phyloP scores from a whole-genome alignment of 306 rosid species.

The Castanea crenata region DNA sequence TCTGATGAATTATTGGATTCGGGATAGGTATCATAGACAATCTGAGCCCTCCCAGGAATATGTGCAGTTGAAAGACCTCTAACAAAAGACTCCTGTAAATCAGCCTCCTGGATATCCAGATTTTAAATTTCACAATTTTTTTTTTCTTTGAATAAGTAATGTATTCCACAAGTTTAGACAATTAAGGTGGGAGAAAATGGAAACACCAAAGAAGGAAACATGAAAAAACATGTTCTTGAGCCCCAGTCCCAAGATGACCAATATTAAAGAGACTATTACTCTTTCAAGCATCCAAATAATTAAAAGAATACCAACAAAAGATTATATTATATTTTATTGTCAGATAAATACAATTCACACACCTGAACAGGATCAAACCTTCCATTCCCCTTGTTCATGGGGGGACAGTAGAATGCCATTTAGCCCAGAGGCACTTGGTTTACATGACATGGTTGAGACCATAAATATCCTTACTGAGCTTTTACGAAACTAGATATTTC shows the following conservation, averaged over 20 bases:
- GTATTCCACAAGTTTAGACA: background rate
- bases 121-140: background rate
- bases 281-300: background rate
- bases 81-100: conserved; percentile 55
- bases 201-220: background rate
- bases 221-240: background rate
- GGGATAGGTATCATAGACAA: conserved; percentile 40
- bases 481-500: background rate
- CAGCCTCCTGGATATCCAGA: conserved; percentile 37
- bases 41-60: conserved; percentile 72
- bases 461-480: background rate
- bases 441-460: background rate
- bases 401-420: background rate
- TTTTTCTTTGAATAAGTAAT: too few relatives aligned
- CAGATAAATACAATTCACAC: background rate
- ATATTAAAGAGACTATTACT: background rate
- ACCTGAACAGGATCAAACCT: background rate
- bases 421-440: background rate
- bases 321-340: background rate
- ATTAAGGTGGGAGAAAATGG: conserved; percentile 1
- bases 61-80: conserved; percentile 69
- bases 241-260: conserved; percentile 11
- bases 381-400: background rate
- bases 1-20: conserved; percentile 25
- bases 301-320: background rate